A percentile compares a stretch with the other conserved stretches of the same genome.
Evolutionary conservation across 2,329 filamentous ascomycete genomes (phyloP).

Genomic region (Hortaea werneckii): DNA sequence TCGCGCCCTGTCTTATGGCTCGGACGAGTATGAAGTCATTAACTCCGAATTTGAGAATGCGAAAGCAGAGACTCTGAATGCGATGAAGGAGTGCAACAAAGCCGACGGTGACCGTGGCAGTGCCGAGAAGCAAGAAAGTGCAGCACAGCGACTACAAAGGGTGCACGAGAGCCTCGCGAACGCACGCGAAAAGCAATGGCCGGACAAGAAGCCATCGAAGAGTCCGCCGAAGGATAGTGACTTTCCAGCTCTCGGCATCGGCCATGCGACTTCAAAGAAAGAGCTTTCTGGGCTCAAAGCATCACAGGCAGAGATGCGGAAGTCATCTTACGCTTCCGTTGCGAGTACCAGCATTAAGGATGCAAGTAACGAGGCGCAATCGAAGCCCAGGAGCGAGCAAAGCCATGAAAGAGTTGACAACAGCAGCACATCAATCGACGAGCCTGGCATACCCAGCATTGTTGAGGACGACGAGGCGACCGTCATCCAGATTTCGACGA

Average conservation of each 20-base stretch:
- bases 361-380: no score
- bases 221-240: slow-evolving; percentile 8
- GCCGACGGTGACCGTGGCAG: neutral
- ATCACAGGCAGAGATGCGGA: slow-evolving; percentile 1
- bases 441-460: no score
- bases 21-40: slow-evolving; percentile 10
- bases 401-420: no score
- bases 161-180: slow-evolving; percentile 6
- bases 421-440: no score
- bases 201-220: neutral
- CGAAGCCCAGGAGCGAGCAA: no score
- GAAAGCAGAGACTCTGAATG: slow-evolving; percentile 10
- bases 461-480: neutral
- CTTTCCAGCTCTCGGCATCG: slow-evolving; percentile 14
- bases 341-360: slow-evolving; percentile 2
- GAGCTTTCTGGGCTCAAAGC: neutral
- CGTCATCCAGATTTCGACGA: neutral
- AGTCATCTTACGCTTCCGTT: slow-evolving; percentile 13
- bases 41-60: slow-evolving; percentile 14
- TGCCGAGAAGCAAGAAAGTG: slow-evolving; percentile 1
- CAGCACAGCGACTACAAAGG: slow-evolving; percentile 6
- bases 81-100: slow-evolving; percentile 1
- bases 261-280: no score
- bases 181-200: neutral
- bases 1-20: neutral